These are phyloP conservation scores for Penicillium sp. DNA, from an alignment of 2,329 filamentous ascomycete species.

Conservation along the genomic window DNA sequence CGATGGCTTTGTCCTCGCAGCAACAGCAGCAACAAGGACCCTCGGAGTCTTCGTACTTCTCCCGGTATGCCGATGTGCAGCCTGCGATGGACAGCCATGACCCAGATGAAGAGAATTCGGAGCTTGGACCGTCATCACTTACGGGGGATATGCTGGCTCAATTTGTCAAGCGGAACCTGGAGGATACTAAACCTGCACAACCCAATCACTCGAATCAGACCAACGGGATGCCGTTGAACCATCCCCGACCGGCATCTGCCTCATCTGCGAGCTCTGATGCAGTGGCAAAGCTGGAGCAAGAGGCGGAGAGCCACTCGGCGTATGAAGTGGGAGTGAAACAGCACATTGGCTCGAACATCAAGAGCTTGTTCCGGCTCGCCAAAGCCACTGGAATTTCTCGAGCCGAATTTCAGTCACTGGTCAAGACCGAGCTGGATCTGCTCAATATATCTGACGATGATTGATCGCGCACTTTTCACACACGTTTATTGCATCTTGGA, in stretches of 20 bases:
- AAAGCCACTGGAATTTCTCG: slow-evolving; percentile 62
- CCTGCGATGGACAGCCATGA: slow-evolving; percentile 68
- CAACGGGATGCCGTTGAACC: slow-evolving; percentile 39
- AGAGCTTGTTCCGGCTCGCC: slow-evolving; percentile 66
- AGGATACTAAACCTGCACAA: slow-evolving; percentile 28
- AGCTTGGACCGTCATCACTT: slow-evolving; percentile 57
- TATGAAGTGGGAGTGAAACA: slow-evolving; percentile 66
- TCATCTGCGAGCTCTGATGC: slow-evolving; percentile 52
- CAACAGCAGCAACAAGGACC: slow-evolving; percentile 39
- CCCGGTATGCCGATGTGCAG: slow-evolving; percentile 66
- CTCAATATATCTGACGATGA: slow-evolving; percentile 59
- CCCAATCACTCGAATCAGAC: slow-evolving; percentile 30
- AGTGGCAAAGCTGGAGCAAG: slow-evolving; percentile 60
- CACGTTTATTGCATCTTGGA: slow-evolving; percentile 15
- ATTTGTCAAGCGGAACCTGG: slow-evolving; percentile 46
- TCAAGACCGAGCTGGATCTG: slow-evolving; percentile 64
- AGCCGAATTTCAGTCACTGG: slow-evolving; percentile 63
- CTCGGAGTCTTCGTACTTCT: slow-evolving; percentile 65
- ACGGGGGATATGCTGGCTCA: slow-evolving; percentile 56
- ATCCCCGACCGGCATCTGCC: slow-evolving; percentile 50
- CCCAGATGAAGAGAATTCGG: slow-evolving; percentile 58
- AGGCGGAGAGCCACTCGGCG: slow-evolving; percentile 56
- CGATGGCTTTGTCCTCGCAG: slow-evolving; percentile 30
- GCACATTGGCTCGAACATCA: slow-evolving; percentile 67
- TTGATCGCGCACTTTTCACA: slow-evolving; percentile 13